These are phyloP conservation scores for Kondoa subrosea DNA, from an alignment of 768 basidiomycete genomes.

Conservation along the genomic window DNA sequence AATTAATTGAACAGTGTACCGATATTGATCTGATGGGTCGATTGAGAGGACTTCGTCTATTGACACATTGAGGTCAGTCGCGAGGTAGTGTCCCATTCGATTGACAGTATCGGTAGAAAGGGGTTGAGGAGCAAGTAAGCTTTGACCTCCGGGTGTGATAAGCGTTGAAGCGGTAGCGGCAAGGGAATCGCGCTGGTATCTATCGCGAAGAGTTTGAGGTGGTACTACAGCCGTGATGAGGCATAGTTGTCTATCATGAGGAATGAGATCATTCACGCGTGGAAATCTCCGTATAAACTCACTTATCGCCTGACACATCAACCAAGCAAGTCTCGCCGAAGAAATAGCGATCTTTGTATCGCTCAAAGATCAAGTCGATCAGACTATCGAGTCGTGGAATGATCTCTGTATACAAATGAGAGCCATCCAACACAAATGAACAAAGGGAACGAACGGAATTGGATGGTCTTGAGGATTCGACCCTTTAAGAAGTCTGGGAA, in stretches of 20 bases:
- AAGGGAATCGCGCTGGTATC: background rate
- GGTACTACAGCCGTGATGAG: constrained; percentile 62
- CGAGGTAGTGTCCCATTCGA: constrained; percentile 45
- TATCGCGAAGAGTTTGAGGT: constrained; percentile 22
- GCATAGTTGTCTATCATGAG: constrained; percentile 51
- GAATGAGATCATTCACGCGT: no score
- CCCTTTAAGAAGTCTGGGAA: constrained; percentile 88
- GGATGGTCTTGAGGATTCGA: constrained; percentile 74
- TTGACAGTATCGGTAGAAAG: constrained; percentile 38
- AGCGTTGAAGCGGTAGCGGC: no score
- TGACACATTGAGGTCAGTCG: constrained; percentile 59
- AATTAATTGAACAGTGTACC: constrained; percentile 72
- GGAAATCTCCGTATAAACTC: constrained; percentile 21
- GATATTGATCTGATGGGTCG: constrained; percentile 69
- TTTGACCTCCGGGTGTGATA: background rate
- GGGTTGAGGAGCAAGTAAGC: constrained; percentile 31
- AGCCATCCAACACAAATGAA: constrained; percentile 16
- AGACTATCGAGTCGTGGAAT: constrained; percentile 89
- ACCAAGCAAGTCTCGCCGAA: constrained; percentile 74
- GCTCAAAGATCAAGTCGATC: constrained; percentile 84
- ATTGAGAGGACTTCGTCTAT: constrained; percentile 49
- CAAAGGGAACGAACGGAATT: constrained; percentile 66
- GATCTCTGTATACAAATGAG: constrained; percentile 52
- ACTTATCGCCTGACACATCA: constrained; percentile 76
- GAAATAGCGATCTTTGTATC: constrained; percentile 93